Evolutionary conservation across 768 basidiomycete genomes (phyloP), one percentile per base, ranked within the genome.

Genomic region (Pulveroboletus ravenelii): DNA sequence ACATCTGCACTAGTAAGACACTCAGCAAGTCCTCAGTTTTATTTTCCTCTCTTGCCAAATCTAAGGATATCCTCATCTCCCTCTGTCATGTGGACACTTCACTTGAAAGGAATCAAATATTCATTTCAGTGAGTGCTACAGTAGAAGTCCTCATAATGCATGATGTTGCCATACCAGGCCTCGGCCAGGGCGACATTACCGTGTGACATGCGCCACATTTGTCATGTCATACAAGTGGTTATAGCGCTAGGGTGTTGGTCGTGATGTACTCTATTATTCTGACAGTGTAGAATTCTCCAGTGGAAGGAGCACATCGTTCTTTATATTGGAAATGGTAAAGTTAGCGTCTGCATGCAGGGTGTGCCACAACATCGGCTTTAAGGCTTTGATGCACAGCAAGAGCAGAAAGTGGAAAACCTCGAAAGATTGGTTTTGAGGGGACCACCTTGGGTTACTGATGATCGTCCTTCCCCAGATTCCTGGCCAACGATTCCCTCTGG

Each of bases 281-380:
- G 42, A 59, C 50, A 37, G 39, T 5, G 48, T 53, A 71, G 69
- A 8, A 62, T 75, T 29, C 54, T 79, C 14, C 44, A 56, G 32
- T 50, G 50, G 23, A 81, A 81, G 55, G 63, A 76, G 14, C 70
- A 61, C 2, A 72, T 89, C 18, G 81, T 81, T 1, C 73, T 89
- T 5, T 90, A 83, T 53, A 87, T 88, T 14, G 86, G 81, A 1
- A 74, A 79, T 48, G 85, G 80, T 2, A 70, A 58, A 55, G 17
- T 38, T 61, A 29, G 65, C 70, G 31, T 80, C 85, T 54, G 79
- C 76, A 2, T 75, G 71, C 0, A 73, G 64, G 2, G 79, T 86
- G 3, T 91, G 89, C 14, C 13, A 72, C 41, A 77, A 74, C 2
- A 79, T 89, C 14, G 88, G 87, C 3, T 91, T 90, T 54, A 70